Evolutionary conservation across 2,329 filamentous ascomycete species (phyloP).

Genomic region (Hortaea werneckii): DNA sequence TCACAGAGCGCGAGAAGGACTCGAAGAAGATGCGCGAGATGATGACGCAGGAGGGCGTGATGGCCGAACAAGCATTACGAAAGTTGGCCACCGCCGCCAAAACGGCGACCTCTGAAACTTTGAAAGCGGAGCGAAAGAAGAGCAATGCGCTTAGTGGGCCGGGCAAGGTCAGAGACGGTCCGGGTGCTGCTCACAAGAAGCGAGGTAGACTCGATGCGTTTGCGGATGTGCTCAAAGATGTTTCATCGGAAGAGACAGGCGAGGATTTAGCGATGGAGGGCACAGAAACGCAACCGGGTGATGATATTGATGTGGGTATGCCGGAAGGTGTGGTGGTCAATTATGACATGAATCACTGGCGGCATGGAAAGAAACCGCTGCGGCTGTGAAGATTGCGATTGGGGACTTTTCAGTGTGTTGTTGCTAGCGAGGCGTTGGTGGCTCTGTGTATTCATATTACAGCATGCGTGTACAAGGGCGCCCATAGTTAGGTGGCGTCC

Average conservation of each 20-base stretch:
- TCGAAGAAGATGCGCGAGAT: conserved; percentile 45
- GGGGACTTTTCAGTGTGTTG: not conserved
- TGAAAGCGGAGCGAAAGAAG: conserved; percentile 31
- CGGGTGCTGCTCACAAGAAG: conserved; percentile 11
- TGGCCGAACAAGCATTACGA: conserved; percentile 55
- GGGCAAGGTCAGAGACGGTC: conserved; percentile 14
- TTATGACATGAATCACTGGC: conserved; percentile 50
- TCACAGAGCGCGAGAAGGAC: conserved; percentile 48
- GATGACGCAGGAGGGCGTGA: conserved; percentile 54
- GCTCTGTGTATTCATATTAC: no score
- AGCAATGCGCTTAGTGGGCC: conserved; percentile 22
- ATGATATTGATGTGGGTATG: conserved; percentile 20
- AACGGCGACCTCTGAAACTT: conserved; percentile 32
- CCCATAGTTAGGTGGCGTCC: no score
- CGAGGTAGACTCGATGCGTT: conserved; percentile 41
- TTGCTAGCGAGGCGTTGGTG: conserved; percentile 1
- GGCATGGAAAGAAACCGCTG: conserved; percentile 30
- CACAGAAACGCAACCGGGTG: conserved; percentile 15
- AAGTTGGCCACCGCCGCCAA: conserved; percentile 44
- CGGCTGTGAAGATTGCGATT: conserved; percentile 14
- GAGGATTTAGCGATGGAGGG: conserved; percentile 2
- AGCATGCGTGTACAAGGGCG: no score
- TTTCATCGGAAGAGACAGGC: conserved; percentile 22
- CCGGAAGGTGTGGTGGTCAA: conserved; percentile 43
- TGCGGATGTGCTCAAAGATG: conserved; percentile 37